Evolutionary conservation across 495 filamentous ascomycete species (phyloP), one percentile per base, ranked within the genome.

Genomic region (Cairneyella variabilis): DNA sequence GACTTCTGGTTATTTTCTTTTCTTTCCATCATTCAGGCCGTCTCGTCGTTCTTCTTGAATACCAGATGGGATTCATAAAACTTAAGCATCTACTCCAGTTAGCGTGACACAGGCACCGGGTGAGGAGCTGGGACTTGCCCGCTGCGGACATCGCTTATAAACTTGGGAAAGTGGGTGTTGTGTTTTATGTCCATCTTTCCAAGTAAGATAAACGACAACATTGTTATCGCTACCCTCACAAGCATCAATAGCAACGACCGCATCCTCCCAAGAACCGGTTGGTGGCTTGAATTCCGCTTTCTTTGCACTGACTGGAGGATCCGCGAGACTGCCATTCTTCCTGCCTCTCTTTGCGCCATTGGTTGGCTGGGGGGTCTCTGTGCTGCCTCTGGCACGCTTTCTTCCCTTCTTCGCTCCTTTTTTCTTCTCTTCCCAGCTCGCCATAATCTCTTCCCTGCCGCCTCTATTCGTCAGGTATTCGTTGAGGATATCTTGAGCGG

Each of bases 141-240:
- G 81, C 48, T 84, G 81, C 0, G 81, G 81, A 51, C 80, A 83
- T 18, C 78, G 69, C 26, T 74, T 69, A 55, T 84, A 83, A 16
- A 83, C 73, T 3, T 71, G 67, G 18, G 66, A 66, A 2, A 81
- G 77, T 14, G 72, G 66, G 27, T 84, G 81, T 56, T 83, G 80
- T 2, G 80, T 81, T 63, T 82, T 83, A 3, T 76, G 65, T 0
- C 80, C 80, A 21, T 73, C 74, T 48, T 78, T 77, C 80, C 80
- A 79, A 0, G 71, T 74, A 39, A 80, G 60, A 41, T 75, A 77
- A 0, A 80, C 74, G 51, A 76, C 69, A 8, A 79, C 67, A 40
- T 67, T 71, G 43, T 69, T 65, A 1, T 71, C 67, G 40, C 72
- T 74, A 45, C 81, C 77, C 46, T 81, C 75, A 38, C 76, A 79